A percentile compares a stretch with the other conserved stretches of the same genome.
Conservation (phyloP, 768 basidiomycete species). For the Agaricus sinodeliciosus region DNA sequence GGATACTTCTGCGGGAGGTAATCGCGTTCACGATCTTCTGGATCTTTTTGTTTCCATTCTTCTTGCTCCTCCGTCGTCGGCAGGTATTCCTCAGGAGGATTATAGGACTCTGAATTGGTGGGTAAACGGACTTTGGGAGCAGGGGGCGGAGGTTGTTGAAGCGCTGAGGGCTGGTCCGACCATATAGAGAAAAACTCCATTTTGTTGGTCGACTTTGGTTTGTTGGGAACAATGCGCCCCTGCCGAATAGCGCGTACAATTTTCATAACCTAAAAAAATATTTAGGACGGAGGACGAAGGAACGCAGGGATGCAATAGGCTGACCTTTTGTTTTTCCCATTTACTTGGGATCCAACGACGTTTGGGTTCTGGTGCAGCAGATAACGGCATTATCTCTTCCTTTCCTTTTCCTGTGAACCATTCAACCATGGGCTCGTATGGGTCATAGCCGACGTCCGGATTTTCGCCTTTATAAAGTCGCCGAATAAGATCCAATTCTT, state of each 20-base stretch:
- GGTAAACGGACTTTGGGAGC: constrained; percentile 90
- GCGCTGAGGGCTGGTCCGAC: constrained; percentile 63
- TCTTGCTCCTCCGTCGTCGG: constrained; percentile 76
- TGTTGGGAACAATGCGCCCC: constrained; percentile 88
- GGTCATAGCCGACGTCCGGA: constrained; percentile 86
- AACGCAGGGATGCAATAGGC: background rate
- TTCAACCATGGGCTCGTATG: constrained; percentile 89
- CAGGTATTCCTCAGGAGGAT: constrained; percentile 95
- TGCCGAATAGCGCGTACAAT: constrained; percentile 97
- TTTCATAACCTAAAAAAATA: constrained; percentile 83
- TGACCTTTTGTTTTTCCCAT: constrained; percentile 99
- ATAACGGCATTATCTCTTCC: constrained; percentile 91
- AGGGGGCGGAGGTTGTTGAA: constrained; percentile 80
- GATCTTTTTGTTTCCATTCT: constrained; percentile 77
- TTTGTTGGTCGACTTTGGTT: constrained; percentile 64
- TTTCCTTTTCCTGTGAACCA: constrained; percentile 98
- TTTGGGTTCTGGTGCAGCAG: constrained; percentile 90
- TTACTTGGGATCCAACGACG: constrained; percentile 95
- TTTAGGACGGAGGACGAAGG: background rate
- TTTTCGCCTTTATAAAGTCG: constrained; percentile 87
- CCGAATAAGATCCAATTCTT: constrained; percentile 93
- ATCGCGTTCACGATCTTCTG: constrained; percentile 85
- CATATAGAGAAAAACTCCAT: constrained; percentile 84
- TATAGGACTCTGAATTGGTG: constrained; percentile 95
- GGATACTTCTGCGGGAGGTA: constrained; percentile 85